Evolutionary conservation across 2,329 filamentous ascomycete genomes (phyloP), one percentile per base, ranked within the genome.

Genomic region (Intubia oerlemansii): DNA sequence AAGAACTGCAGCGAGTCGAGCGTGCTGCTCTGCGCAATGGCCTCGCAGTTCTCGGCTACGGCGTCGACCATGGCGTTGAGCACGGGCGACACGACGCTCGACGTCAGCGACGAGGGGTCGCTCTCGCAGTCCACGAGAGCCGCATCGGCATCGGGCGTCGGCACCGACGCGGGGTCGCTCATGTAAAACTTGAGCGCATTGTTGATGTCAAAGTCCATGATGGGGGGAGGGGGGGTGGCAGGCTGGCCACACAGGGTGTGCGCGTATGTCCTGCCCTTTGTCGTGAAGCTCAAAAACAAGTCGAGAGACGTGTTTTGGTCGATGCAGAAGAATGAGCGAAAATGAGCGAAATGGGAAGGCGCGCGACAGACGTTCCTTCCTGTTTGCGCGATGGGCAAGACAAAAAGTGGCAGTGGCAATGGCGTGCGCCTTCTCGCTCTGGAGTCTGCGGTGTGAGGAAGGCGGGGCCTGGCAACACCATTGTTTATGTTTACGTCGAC

Each of bases 1-100:
- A 98, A 59, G 46, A 92, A 92, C 51, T 93, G 85, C 41, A 98
- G 52, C 36, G 84, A 92, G 56, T 98, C 85, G 55, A 95, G 84
- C 38, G 74, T 66, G 29, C 70, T 65, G 43, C 71, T 66, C 51
- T 73, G 74, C 36, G 70, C 72, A 39, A 98, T 74, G 34, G 78
- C 77, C 51, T 93, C 85, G 28, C 88, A 82, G 46, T 75, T 91
- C 45, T 90, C 82, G 31, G 84, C 82, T 17, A 98, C 70, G 17
- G 80, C 75, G 49, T 95, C 88, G 36, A 93, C 71, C 35, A 98
- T 91, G 15, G 79, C 75, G 46, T 98, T 90, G 36, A 98, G 59
- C 13, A 88, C 71, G 38, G 68, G 68, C 50, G 91, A 90, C 47
- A 98, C 67, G 41, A 91, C 52, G 32, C 68, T 65, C 36, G 68